phyloP scores from a whole-genome alignment of 495 filamentous ascomycete genomes.

The Hypomontagnella submonticulosa region DNA sequence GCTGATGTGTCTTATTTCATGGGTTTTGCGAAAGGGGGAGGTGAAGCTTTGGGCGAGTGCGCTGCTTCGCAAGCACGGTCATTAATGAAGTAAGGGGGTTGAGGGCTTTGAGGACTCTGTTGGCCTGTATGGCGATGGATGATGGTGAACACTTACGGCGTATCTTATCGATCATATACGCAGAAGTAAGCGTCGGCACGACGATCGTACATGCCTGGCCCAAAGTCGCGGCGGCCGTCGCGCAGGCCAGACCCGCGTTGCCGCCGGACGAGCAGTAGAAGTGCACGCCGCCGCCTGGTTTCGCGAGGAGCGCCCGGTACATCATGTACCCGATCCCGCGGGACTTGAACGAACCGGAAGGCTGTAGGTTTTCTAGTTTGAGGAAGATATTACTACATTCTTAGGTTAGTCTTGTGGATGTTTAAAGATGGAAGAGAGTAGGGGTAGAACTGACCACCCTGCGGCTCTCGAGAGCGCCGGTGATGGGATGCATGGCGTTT shows the following conservation, averaged over 20 bases:
- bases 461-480: constrained; percentile 73
- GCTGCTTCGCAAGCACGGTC: too few relatives aligned
- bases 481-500: constrained; percentile 79
- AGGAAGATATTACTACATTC: constrained; percentile 76
- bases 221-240: constrained; percentile 77
- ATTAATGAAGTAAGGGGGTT: too few relatives aligned
- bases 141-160: constrained; percentile 34
- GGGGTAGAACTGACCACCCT: constrained; percentile 68
- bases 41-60: too few relatives aligned
- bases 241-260: constrained; percentile 92
- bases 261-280: constrained; percentile 92
- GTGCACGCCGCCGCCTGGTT: constrained; percentile 61
- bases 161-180: constrained; percentile 80
- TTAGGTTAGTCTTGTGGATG: constrained; percentile 17
- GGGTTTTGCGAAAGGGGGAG: too few relatives aligned
- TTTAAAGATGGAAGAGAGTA: not conserved
- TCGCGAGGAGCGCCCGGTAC: constrained; percentile 61
- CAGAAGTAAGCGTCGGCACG: constrained; percentile 74
- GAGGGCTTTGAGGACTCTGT: too few relatives aligned
- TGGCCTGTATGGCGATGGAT: not conserved
- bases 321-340: constrained; percentile 87
- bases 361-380: constrained; percentile 94
- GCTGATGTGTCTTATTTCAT: not conserved
- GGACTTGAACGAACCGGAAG: constrained; percentile 95
- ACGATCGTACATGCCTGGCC: constrained; percentile 82